Conservation (phyloP, 768 basidiomycete species). For the Dioszegia crocea region DNA sequence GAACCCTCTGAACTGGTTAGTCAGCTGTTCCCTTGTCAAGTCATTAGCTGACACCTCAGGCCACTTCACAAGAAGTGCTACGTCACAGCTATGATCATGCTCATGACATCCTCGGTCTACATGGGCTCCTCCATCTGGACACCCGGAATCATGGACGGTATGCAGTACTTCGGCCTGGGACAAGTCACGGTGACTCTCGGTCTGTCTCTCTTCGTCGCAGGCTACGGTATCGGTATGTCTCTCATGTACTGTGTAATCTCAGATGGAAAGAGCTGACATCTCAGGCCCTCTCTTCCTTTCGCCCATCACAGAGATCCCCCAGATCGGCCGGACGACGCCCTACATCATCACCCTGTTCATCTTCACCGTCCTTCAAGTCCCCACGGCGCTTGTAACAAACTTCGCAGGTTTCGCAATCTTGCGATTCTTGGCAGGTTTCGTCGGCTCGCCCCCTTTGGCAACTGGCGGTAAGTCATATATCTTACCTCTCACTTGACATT, state of each 20-base stretch:
- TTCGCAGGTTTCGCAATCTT: slow-evolving; percentile 46
- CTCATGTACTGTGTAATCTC: no score
- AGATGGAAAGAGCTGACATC: no score
- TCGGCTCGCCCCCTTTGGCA: slow-evolving; percentile 49
- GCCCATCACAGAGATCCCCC: slow-evolving; percentile 47
- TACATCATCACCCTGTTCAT: slow-evolving; percentile 49
- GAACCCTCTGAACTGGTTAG: slow-evolving; percentile 40
- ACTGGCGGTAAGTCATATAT: slow-evolving; percentile 40
- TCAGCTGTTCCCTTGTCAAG: neutral
- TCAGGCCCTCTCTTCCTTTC: slow-evolving; percentile 38
- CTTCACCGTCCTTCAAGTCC: slow-evolving; percentile 49
- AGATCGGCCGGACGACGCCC: slow-evolving; percentile 47
- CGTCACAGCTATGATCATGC: slow-evolving; percentile 27
- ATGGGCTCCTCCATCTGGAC: slow-evolving; percentile 37
- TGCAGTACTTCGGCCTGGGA: slow-evolving; percentile 29
- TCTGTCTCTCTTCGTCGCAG: slow-evolving; percentile 49
- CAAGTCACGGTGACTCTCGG: slow-evolving; percentile 42
- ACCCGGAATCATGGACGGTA: slow-evolving; percentile 24
- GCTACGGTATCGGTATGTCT: slow-evolving; percentile 51
- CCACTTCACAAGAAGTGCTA: slow-evolving; percentile 30
- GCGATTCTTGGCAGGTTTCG: slow-evolving; percentile 49
- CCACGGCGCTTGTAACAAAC: slow-evolving; percentile 42
- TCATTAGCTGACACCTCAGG: neutral
- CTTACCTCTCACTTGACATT: neutral
- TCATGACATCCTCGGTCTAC: slow-evolving; percentile 40